Evolutionary conservation across 345 rosid genomes (phyloP).

Genomic region (Raphanus sativus): DNA sequence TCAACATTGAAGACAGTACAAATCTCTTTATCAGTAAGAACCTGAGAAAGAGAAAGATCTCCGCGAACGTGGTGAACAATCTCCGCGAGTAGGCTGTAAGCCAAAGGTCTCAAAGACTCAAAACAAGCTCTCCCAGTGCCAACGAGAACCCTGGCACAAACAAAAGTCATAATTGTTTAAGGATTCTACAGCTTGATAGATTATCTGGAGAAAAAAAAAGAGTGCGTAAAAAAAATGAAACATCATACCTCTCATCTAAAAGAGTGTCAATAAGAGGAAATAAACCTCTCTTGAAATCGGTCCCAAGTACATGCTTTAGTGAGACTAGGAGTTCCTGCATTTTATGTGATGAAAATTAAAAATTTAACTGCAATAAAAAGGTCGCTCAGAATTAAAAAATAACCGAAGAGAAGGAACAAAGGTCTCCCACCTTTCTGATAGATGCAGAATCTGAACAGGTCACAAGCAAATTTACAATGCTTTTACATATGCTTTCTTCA

Average conservation of each 20-base stretch:
- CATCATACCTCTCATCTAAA: conserved; percentile 84
- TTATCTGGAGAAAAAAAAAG: not conserved
- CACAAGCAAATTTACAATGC: conserved; percentile 96
- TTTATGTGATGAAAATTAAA: conserved; percentile 20
- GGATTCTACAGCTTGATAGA: not conserved
- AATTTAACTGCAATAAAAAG: conserved; percentile 11
- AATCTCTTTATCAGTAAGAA: conserved; percentile 22
- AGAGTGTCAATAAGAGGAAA: conserved; percentile 98
- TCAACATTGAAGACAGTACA: conserved; percentile 1
- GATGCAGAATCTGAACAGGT: conserved; percentile 98
- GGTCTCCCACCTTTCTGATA: conserved; percentile 72
- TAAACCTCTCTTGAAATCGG: conserved; percentile 97
- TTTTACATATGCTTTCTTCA: conserved; percentile 95
- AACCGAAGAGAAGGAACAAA: not conserved
- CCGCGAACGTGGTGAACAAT: conserved; percentile 97
- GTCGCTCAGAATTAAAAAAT: not conserved
- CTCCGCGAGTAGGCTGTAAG: conserved; percentile 95
- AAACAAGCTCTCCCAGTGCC: conserved; percentile 98
- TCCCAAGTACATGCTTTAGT: conserved; percentile 92
- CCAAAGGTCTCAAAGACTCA: conserved; percentile 95
- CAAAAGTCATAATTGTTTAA: not conserved
- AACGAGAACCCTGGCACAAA: conserved; percentile 71
- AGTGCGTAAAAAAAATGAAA: not conserved
- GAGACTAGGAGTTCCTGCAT: conserved; percentile 95
- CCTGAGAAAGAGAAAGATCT: conserved; percentile 89